Evolutionary conservation across 2,329 filamentous ascomycete species (phyloP).

Genomic region (Bipolaris oryzae): DNA sequence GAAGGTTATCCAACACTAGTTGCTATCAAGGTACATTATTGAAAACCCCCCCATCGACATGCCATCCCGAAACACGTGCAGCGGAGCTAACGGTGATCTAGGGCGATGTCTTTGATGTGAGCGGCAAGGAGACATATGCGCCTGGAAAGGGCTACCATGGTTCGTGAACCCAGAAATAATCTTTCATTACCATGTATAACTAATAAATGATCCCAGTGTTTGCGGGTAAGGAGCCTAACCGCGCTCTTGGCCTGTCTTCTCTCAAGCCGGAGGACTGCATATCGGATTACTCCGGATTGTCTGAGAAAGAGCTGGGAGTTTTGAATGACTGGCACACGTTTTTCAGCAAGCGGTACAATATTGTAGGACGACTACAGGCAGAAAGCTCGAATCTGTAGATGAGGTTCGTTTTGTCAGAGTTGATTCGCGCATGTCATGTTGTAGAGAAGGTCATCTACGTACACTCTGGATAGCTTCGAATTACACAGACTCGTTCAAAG

Average conservation of each 20-base stretch:
- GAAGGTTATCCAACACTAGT: slow-evolving; percentile 65
- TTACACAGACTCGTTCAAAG: not conserved
- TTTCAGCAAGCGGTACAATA: slow-evolving; percentile 95
- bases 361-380: slow-evolving; percentile 64
- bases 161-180: slow-evolving; percentile 54
- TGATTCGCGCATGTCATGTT: not conserved
- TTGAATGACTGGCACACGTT: slow-evolving; percentile 94
- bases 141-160: slow-evolving; percentile 84
- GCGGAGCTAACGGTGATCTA: slow-evolving; percentile 47
- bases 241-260: slow-evolving; percentile 84
- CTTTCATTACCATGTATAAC: not conserved
- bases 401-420: not conserved
- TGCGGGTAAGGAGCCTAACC: slow-evolving; percentile 93
- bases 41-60: not conserved
- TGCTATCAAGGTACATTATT: slow-evolving; percentile 59
- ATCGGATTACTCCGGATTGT: slow-evolving; percentile 81
- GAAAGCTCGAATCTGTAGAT: slow-evolving; percentile 28
- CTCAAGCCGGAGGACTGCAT: slow-evolving; percentile 81
- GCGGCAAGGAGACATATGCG: slow-evolving; percentile 83
- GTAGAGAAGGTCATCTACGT: too few species aligned
- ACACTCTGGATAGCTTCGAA: not conserved
- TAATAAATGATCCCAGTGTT: slow-evolving; percentile 69
- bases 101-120: slow-evolving; percentile 95
- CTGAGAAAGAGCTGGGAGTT: slow-evolving; percentile 82
- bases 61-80: not conserved